Evolutionary conservation across 2,329 filamentous ascomycete species (phyloP).

Genomic region (Erysiphe pulchra): DNA sequence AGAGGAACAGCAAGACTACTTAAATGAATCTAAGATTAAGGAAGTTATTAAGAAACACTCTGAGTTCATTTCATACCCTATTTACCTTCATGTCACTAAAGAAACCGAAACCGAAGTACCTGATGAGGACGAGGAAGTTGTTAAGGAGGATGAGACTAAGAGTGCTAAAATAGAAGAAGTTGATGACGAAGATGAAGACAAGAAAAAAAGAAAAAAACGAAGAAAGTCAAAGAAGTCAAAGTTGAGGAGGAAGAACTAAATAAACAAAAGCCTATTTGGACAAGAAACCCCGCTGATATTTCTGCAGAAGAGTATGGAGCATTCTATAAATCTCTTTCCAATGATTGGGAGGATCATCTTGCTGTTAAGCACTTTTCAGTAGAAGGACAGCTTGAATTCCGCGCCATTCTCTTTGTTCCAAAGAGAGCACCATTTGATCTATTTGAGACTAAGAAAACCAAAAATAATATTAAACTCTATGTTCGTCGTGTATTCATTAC

Average conservation of each 20-base stretch:
- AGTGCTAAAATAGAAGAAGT: constrained; percentile 84
- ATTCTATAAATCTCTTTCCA: constrained; percentile 99
- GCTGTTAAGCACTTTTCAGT: constrained; percentile 99
- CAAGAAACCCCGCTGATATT: constrained; percentile 90
- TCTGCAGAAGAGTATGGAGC: constrained; percentile 86
- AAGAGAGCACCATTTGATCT: constrained; percentile 99
- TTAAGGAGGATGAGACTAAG: constrained; percentile 78
- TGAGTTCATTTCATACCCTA: constrained; percentile 99
- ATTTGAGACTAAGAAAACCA: constrained; percentile 99
- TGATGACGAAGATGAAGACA: constrained; percentile 42
- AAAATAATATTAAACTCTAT: constrained; percentile 99
- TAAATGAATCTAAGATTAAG: constrained; percentile 98
- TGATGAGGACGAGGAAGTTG: constrained; percentile 57
- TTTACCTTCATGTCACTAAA: constrained; percentile 99
- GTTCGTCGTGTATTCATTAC: constrained; percentile 99
- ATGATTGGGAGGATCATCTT: constrained; percentile 99
- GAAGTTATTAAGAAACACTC: constrained; percentile 99
- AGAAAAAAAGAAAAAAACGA: constrained; percentile 91
- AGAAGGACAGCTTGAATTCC: constrained; percentile 99
- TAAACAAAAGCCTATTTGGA: constrained; percentile 99
- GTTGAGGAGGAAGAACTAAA: constrained; percentile 99
- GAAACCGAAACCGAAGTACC: constrained; percentile 98
- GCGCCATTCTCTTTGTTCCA: constrained; percentile 95
- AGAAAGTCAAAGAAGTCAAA: constrained; percentile 97
- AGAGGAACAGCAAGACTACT: constrained; percentile 96